Percentiles rank a stretch among this genome's conserved stretches.
Conservation (phyloP, 257 asterid genomes). For the Solanum sejunctum region DNA sequence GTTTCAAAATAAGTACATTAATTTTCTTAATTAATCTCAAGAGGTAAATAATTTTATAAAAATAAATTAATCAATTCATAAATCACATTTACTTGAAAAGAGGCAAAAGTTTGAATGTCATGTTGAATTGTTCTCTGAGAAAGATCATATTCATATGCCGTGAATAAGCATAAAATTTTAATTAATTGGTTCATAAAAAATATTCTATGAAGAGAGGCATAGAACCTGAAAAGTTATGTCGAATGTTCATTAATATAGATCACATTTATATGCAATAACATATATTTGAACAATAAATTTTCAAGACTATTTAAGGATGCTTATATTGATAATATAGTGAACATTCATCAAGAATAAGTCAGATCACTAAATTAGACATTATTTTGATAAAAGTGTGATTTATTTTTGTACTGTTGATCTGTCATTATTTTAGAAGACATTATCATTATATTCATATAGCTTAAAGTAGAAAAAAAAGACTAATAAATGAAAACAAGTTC, state of each 20-base stretch:
- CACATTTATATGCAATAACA: not conserved
- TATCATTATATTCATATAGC: not conserved
- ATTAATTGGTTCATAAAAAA: not conserved
- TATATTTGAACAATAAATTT: not conserved
- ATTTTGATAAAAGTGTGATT: too few species aligned
- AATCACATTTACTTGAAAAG: not conserved
- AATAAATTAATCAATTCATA: not conserved
- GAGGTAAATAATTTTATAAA: too few species aligned
- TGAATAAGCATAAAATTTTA: not conserved
- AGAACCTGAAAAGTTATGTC: not conserved
- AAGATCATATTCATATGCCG: not conserved
- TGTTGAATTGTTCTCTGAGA: not conserved
- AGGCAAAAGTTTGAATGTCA: not conserved
- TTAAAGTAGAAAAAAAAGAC: not conserved
- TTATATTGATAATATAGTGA: not conserved
- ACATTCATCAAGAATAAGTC: too few species aligned
- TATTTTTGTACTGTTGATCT: not conserved
- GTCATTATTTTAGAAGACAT: too few species aligned
- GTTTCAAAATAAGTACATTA: too few species aligned
- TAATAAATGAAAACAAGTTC: not conserved
- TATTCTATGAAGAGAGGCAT: not conserved
- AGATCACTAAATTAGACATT: not conserved
- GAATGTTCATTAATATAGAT: not conserved
- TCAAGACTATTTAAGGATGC: not conserved
- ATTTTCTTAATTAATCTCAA: not conserved